phyloP scores from a whole-genome alignment of 2,329 filamentous ascomycete species.

The Geoglossum cookeanum region DNA sequence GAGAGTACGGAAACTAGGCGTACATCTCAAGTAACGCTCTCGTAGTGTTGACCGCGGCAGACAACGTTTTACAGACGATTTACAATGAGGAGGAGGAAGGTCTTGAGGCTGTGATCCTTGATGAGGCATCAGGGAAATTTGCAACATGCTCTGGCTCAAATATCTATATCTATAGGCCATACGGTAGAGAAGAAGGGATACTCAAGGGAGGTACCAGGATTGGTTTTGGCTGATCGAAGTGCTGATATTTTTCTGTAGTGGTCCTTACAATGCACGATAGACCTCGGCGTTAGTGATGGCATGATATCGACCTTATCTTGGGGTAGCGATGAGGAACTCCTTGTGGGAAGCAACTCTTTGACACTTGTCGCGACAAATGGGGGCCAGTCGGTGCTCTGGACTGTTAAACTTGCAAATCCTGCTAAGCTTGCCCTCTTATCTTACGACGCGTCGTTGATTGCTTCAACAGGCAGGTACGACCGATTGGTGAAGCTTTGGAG shows the following conservation, averaged over 20 bases:
- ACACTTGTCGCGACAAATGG: constrained; percentile 42
- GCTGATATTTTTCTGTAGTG: constrained; percentile 24
- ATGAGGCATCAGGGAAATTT: constrained; percentile 71
- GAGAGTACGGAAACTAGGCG: constrained; percentile 29
- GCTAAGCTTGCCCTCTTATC: constrained; percentile 62
- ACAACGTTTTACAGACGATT: constrained; percentile 68
- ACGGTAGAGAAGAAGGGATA: constrained; percentile 48
- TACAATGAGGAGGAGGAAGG: constrained; percentile 57
- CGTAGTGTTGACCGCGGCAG: constrained; percentile 57
- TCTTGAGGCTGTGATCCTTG: constrained; percentile 60
- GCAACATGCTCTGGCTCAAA: constrained; percentile 48
- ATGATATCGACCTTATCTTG: constrained; percentile 49
- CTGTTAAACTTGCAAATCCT: constrained; percentile 50
- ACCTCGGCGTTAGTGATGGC: constrained; percentile 25
- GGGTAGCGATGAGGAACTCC: constrained; percentile 69
- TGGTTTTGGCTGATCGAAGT: background rate
- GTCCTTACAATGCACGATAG: constrained; percentile 43
- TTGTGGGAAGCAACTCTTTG: constrained; percentile 53
- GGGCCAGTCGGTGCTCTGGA: constrained; percentile 42
- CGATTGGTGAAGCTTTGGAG: constrained; percentile 85
- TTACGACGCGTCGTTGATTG: constrained; percentile 72
- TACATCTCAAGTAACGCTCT: constrained; percentile 85
- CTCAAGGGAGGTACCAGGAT: constrained; percentile 39
- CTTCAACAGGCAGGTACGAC: constrained; percentile 61
- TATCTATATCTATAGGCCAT: constrained; percentile 62